These are phyloP conservation scores for Russula vinacea DNA, from an alignment of 768 basidiomycete genomes.

Conservation along the genomic window DNA sequence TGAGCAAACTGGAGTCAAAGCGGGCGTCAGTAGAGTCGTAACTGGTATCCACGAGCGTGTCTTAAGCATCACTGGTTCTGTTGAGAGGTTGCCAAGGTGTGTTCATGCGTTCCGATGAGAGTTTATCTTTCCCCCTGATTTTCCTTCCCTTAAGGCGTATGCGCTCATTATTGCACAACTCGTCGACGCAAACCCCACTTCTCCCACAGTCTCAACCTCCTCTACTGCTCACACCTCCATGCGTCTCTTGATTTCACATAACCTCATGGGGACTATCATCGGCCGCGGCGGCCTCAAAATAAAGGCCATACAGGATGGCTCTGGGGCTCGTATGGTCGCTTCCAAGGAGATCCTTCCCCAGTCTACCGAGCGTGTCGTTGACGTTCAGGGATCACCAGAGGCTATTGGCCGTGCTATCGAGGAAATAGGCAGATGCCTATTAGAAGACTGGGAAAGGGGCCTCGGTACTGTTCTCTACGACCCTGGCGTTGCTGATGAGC, in stretches of 20 bases:
- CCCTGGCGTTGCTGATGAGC: slow-evolving; percentile 81
- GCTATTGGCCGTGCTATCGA: slow-evolving; percentile 89
- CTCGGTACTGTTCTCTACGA: slow-evolving; percentile 94
- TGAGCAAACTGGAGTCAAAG: slow-evolving; percentile 94
- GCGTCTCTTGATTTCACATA: slow-evolving; percentile 97
- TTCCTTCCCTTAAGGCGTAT: slow-evolving; percentile 64
- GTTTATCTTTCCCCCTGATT: slow-evolving; percentile 19
- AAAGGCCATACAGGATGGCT: slow-evolving; percentile 95
- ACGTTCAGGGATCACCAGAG: slow-evolving; percentile 92
- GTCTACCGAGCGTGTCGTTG: slow-evolving; percentile 98
- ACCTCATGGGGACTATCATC: slow-evolving; percentile 98
- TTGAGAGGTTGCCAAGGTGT: slow-evolving; percentile 92
- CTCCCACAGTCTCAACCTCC: slow-evolving; percentile 64
- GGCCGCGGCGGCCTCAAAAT: slow-evolving; percentile 96
- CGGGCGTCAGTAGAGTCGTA: slow-evolving; percentile 98
- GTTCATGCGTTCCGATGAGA: slow-evolving; percentile 29
- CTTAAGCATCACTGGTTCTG: slow-evolving; percentile 86
- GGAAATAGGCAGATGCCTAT: slow-evolving; percentile 92
- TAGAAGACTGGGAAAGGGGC: slow-evolving; percentile 96
- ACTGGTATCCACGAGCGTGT: slow-evolving; percentile 97
- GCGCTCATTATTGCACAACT: slow-evolving; percentile 91
- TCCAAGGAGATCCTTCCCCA: slow-evolving; percentile 99
- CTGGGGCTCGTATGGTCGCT: slow-evolving; percentile 97
- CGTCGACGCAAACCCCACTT: slow-evolving; percentile 74
- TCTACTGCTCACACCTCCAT: slow-evolving; percentile 74